Base-by-base conservation (phyloP, 139 green algal species). In the Closterium sp. region DNA sequence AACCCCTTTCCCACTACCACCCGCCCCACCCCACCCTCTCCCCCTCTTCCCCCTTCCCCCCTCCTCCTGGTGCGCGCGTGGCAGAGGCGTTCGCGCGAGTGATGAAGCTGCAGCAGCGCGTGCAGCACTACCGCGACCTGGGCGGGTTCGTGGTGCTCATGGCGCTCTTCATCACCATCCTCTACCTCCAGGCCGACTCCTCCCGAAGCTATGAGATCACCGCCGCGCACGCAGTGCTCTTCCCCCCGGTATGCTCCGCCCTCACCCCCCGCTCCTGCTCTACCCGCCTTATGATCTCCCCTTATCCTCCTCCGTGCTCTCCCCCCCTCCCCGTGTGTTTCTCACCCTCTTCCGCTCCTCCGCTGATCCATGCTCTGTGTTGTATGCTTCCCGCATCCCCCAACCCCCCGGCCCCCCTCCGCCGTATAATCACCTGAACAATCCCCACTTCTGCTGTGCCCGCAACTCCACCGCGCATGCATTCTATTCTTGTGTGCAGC, bases 151-250 rank as follows among this genome's bases (percentile, higher is more conserved):
- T 79, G 62, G 62, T 79, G 62, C 62, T 98, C 90, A 95, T 97
- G 9, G 92, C 91, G 2, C 94, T 97, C 13, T 97, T 97, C 87
- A 85, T 98, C 45, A 94, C 95, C 0, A 95, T 97, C 17, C 95
- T 98, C 19, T 97, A 97, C 70, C 89, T 95, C 5, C 96, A 98
- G 92, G 94, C 96, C 19, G 89, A 96, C 29, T 95, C 95, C 21
- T 84, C 79, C 84, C 13, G 30, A 22, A 79, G 38, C 11, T 97
- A 96, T 94, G 89, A 96, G 50, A 94, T 96, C 86, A 95, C 92
- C 34, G 94, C 94, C 2, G 94, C 95, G 70, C 84, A 93, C 90
- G 29, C 45, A 28, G 29, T 31, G 21, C 84, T 93, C 28, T 86
- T 86, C 28, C 90, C 90, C 9, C 45, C 89, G 1, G 90, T 91